phyloP scores from a whole-genome alignment of 2,329 filamentous ascomycete genomes.

The Aureobasidium vineae region DNA sequence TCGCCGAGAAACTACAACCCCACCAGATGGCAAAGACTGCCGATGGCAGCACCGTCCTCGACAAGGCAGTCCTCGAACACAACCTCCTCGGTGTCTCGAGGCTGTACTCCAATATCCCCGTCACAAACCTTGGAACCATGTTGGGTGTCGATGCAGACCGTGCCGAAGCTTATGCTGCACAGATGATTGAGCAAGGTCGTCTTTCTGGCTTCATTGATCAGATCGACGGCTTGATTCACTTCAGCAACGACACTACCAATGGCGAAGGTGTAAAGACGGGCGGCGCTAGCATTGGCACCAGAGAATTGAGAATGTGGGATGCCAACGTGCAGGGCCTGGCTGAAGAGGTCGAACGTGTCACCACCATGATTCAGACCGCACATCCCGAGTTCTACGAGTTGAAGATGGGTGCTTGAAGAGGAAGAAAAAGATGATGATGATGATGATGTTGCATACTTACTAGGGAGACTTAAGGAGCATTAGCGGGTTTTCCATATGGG shows the following conservation, averaged over 20 bases:
- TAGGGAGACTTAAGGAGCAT: neutral
- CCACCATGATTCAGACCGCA: conserved; percentile 73
- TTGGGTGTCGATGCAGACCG: conserved; percentile 75
- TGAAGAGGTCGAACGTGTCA: conserved; percentile 86
- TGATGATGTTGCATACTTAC: neutral
- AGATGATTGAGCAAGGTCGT: conserved; percentile 94
- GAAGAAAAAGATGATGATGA: neutral
- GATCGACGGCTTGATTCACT: conserved; percentile 83
- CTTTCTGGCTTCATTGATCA: conserved; percentile 90
- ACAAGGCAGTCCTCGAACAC: conserved; percentile 92
- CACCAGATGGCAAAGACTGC: conserved; percentile 89
- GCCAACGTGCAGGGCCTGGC: conserved; percentile 79
- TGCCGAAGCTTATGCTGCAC: conserved; percentile 86
- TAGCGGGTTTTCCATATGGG: neutral
- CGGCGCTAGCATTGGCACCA: conserved; percentile 53
- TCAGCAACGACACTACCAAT: conserved; percentile 66
- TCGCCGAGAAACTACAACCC: conserved; percentile 73
- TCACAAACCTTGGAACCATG: conserved; percentile 69
- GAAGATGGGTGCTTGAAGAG: conserved; percentile 28
- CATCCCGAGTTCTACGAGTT: conserved; percentile 57
- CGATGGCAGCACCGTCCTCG: conserved; percentile 89
- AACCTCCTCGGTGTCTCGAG: conserved; percentile 82
- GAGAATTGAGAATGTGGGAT: conserved; percentile 83
- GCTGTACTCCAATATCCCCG: conserved; percentile 52
- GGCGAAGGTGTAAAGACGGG: conserved; percentile 38